These are phyloP conservation scores for Neurospora africana DNA, from an alignment of 495 filamentous ascomycete genomes.

Conservation along the genomic window DNA sequence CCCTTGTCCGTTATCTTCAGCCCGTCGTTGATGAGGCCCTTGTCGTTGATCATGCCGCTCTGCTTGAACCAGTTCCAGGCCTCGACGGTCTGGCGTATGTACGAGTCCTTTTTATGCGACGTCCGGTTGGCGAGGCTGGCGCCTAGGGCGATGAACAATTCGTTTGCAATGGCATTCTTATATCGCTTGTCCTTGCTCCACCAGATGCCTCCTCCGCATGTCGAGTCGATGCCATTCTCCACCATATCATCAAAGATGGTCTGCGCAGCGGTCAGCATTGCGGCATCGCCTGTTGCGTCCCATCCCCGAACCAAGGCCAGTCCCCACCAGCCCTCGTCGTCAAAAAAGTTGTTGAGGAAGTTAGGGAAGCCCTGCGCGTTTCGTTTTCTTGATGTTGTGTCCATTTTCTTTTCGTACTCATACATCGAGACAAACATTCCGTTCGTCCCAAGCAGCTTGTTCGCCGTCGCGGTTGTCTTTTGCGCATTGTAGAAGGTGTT, in stretches of 20 bases:
- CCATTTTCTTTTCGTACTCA: constrained; percentile 6
- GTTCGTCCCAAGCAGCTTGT: constrained; percentile 18
- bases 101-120: constrained; percentile 33
- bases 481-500: constrained; percentile 36
- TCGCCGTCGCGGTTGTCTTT: constrained; percentile 14
- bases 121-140: constrained; percentile 65
- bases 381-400: constrained; percentile 3
- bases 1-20: constrained; percentile 32
- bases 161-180: constrained; percentile 66
- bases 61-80: constrained; percentile 61
- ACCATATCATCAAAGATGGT: constrained; percentile 51
- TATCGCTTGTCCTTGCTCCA: constrained; percentile 54
- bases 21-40: constrained; percentile 64
- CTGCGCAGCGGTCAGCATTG: constrained; percentile 46
- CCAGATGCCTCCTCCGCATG: constrained; percentile 55
- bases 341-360: constrained; percentile 56
- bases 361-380: constrained; percentile 27
- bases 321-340: constrained; percentile 68
- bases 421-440: constrained; percentile 28
- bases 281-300: constrained; percentile 44
- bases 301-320: constrained; percentile 55
- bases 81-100: constrained; percentile 43
- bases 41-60: constrained; percentile 52
- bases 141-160: constrained; percentile 59
- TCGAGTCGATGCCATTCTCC: constrained; percentile 42